Evolutionary conservation across 139 green algal species (phyloP), one percentile per base, ranked within the genome.

Genomic region (Tetratostichococcus sp.): DNA sequence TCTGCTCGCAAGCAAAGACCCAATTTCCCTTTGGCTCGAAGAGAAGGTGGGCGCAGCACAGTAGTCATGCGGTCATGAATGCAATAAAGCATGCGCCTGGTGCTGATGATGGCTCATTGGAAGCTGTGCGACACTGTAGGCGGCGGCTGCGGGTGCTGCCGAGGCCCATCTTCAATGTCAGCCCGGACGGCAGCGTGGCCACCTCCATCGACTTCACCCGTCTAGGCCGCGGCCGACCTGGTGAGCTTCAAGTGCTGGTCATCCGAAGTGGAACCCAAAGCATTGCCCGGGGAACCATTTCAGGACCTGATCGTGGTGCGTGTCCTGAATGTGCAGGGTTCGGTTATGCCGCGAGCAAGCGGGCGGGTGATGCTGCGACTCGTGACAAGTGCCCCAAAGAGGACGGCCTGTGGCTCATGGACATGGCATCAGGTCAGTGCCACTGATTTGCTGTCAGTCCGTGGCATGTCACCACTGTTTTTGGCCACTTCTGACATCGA

Each of bases 361-460:
- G 19, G 19, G 50, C 50, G 4, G 50, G 50, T 2, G 50, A 62
- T 26, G 50, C 50, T 5, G 50, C 50, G 17, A 26, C 50, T 5
- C 14, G 50, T 8, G 50, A 25, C 58, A 71, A 26, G 32, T 65
- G 57, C 33, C 72, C 72, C 57, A 62, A 62, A 3, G 34, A 77
- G 16, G 59, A 77, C 21, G 72, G 72, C 32, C 59, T 77, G 33
- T 77, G 72, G 72, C 72, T 77, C 6, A 43, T 77, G 34, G 33
- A 77, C 58, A 77, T 70, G 19, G 32, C 35, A 1, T 71, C 72
- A 26, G 50, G 50, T 62, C 22, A 5, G 50, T 26, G 19, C 39
- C 8, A 11, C 39, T 50, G 39, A 6, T 50, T 23, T 25, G 19
- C 39, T 50, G 39, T 14, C 39, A 50, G 39, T 50, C 8, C 39